These are phyloP conservation scores for Botrytis fabae DNA, from an alignment of 2,329 filamentous ascomycete genomes.

Conservation along the genomic window DNA sequence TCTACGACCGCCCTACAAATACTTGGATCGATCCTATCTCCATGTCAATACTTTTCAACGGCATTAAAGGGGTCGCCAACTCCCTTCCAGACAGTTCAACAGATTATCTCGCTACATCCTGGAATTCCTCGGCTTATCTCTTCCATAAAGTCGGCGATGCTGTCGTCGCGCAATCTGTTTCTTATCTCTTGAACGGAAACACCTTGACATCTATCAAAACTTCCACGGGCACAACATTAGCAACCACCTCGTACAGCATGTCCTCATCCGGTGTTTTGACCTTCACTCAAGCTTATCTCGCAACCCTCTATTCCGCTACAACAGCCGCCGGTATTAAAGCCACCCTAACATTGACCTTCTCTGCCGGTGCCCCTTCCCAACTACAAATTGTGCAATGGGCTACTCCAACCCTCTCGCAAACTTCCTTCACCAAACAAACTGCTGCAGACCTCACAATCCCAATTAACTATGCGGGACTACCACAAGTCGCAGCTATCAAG, in stretches of 20 bases:
- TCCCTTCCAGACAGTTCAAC: slow-evolving; percentile 54
- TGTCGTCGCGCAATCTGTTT: slow-evolving; percentile 47
- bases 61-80: slow-evolving; percentile 48
- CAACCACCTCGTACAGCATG: slow-evolving; percentile 50
- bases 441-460: slow-evolving; percentile 47
- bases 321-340: slow-evolving; percentile 49
- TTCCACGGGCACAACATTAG: slow-evolving; percentile 43
- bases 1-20: slow-evolving; percentile 51
- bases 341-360: slow-evolving; percentile 55
- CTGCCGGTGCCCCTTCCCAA: slow-evolving; percentile 48
- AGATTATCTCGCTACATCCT: slow-evolving; percentile 47
- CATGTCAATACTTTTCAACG: slow-evolving; percentile 50
- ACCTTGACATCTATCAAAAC: slow-evolving; percentile 47
- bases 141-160: slow-evolving; percentile 52
- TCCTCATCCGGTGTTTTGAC: slow-evolving; percentile 47
- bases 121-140: slow-evolving; percentile 54
- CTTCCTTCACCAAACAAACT: slow-evolving; percentile 23
- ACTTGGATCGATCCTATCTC: slow-evolving; percentile 53
- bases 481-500: slow-evolving; percentile 52
- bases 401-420: slow-evolving; percentile 41
- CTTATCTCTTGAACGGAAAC: slow-evolving; percentile 57
- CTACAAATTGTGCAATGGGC: slow-evolving; percentile 56
- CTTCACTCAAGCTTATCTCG: slow-evolving; percentile 50
- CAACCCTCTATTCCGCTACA: slow-evolving; percentile 45
- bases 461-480: slow-evolving; percentile 52